Evolutionary conservation across 2,329 filamentous ascomycete genomes (phyloP).

Genomic region (Claviceps spartinae): DNA sequence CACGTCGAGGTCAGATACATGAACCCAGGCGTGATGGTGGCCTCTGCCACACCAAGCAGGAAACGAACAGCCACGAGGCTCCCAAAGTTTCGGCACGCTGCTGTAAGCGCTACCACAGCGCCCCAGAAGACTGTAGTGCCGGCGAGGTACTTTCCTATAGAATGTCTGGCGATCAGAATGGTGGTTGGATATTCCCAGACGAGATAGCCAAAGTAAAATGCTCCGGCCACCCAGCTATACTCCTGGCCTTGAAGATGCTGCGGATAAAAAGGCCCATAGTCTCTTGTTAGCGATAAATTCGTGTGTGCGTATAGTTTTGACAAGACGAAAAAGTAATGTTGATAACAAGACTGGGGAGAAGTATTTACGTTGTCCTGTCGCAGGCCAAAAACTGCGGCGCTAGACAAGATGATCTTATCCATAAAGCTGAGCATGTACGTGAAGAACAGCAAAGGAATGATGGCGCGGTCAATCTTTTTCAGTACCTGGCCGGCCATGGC

Average conservation of each 20-base stretch:
- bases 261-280: neutral
- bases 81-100: conserved; percentile 28
- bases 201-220: conserved; percentile 32
- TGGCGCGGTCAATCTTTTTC: conserved; percentile 38
- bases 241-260: conserved; percentile 7
- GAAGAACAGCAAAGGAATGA: conserved; percentile 42
- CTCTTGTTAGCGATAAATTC: conserved; percentile 6
- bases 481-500: conserved; percentile 26
- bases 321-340: neutral
- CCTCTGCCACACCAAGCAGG: conserved; percentile 39
- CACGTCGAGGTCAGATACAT: conserved; percentile 40
- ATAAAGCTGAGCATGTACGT: conserved; percentile 48
- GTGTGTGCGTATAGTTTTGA: neutral
- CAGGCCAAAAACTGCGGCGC: conserved; percentile 42
- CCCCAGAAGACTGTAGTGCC: conserved; percentile 35
- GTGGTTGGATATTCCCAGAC: conserved; percentile 35
- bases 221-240: conserved; percentile 9
- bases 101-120: conserved; percentile 27
- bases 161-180: conserved; percentile 31
- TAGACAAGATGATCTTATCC: conserved; percentile 44
- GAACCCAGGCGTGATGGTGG: conserved; percentile 37
- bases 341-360: neutral
- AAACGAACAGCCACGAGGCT: conserved; percentile 30
- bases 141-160: conserved; percentile 31
- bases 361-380: conserved; percentile 27